These are phyloP conservation scores for Tripidium arundinaceum DNA, from an alignment of 202 grass and related monocot species.

Conservation along the genomic window DNA sequence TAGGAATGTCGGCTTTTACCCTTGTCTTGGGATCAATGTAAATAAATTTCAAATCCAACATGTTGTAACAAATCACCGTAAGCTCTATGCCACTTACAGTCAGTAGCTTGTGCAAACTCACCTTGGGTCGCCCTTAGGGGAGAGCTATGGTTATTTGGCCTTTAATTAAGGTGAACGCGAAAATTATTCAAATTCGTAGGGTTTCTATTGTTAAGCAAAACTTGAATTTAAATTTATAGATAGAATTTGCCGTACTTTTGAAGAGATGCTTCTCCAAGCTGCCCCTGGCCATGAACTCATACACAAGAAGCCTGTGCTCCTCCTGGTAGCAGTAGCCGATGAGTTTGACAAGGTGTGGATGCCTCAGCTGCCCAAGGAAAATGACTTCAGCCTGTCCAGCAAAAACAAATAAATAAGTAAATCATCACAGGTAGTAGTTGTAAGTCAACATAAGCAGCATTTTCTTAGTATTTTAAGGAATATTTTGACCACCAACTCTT, in stretches of 20 bases:
- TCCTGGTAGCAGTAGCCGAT: constrained; percentile 66
- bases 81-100: too few relatives aligned
- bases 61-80: too few relatives aligned
- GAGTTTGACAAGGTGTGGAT: constrained; percentile 54
- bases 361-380: constrained; percentile 51
- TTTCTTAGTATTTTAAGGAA: not conserved
- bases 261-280: constrained; percentile 71
- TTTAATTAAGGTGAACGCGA: too few relatives aligned
- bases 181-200: not conserved
- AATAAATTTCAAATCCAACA: too few relatives aligned
- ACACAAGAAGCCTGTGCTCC: constrained; percentile 56
- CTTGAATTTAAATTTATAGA: not conserved
- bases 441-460: not conserved
- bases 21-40: not conserved
- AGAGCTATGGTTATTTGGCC: too few relatives aligned
- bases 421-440: not conserved
- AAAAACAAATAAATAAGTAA: not conserved
- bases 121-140: too few relatives aligned
- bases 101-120: too few relatives aligned
- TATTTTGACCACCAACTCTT: not conserved
- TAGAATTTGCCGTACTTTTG: constrained; percentile 39
- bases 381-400: constrained; percentile 45
- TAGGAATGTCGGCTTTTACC: too few relatives aligned
- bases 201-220: not conserved
- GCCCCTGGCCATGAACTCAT: constrained; percentile 54